These are phyloP conservation scores for Fusarium pseudonygamai DNA, from an alignment of 2,329 filamentous ascomycete genomes.

Conservation along the genomic window DNA sequence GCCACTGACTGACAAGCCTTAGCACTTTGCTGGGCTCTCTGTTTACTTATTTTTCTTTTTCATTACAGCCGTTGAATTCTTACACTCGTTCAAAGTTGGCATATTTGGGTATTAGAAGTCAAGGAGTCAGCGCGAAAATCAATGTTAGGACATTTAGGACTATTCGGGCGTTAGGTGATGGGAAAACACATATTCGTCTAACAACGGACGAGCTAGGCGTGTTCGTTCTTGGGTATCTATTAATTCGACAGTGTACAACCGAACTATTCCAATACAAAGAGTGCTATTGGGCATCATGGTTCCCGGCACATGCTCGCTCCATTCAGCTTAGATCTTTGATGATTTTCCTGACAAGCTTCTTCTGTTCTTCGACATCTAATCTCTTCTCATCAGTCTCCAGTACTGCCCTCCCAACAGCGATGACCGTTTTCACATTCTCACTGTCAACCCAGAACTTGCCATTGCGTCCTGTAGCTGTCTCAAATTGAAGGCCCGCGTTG, in stretches of 20 bases:
- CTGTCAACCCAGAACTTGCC: conserved; percentile 92
- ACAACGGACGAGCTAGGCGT: conserved; percentile 26
- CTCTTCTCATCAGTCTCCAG: conserved; percentile 77
- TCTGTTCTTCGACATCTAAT: conserved; percentile 72
- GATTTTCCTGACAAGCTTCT: conserved; percentile 73
- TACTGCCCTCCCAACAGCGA: conserved; percentile 82
- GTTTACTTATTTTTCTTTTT: conserved; percentile 5
- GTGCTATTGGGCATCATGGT: conserved; percentile 25
- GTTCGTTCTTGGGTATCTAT: conserved; percentile 43
- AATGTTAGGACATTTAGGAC: conserved; percentile 22
- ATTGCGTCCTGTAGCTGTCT: conserved; percentile 93
- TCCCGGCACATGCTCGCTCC: neutral
- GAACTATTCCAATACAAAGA: conserved; percentile 34
- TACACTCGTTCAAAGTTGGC: conserved; percentile 34
- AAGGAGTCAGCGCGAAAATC: conserved; percentile 22
- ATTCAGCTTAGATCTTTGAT: conserved; percentile 66
- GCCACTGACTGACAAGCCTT: neutral
- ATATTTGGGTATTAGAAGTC: conserved; percentile 31
- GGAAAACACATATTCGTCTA: conserved; percentile 33
- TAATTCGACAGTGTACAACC: conserved; percentile 34
- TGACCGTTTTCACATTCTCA: conserved; percentile 74
- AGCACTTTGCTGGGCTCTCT: neutral
- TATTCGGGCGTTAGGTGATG: conserved; percentile 34
- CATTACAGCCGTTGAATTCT: conserved; percentile 28
- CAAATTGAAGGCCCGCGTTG: conserved; percentile 80